phyloP scores from a whole-genome alignment of 371 early-diverging fungal species.

The Globomyces sp. region DNA sequence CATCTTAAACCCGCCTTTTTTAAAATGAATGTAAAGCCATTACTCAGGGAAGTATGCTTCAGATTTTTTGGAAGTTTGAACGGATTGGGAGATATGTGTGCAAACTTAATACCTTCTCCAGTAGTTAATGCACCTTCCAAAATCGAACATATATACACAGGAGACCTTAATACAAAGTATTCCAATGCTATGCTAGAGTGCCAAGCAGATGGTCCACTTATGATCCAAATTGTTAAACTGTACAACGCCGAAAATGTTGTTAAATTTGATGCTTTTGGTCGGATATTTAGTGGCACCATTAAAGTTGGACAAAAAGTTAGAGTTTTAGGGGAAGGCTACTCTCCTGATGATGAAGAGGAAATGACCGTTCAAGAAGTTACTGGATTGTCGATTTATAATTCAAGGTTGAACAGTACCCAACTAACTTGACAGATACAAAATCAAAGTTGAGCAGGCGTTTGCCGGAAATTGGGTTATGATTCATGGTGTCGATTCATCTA shows the following conservation, averaged over 20 bases:
- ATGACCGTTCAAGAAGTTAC: constrained; percentile 81
- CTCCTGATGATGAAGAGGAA: constrained; percentile 93
- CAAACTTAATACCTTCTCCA: constrained; percentile 78
- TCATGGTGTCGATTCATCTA: constrained; percentile 86
- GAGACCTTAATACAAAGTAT: constrained; percentile 29
- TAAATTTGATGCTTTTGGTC: constrained; percentile 86
- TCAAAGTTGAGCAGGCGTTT: constrained; percentile 72
- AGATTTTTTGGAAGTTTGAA: constrained; percentile 88
- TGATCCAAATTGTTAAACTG: constrained; percentile 87
- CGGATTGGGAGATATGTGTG: constrained; percentile 90
- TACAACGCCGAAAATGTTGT: constrained; percentile 82
- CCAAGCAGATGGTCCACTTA: constrained; percentile 87
- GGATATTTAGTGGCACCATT: constrained; percentile 89
- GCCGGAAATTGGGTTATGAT: constrained; percentile 90
- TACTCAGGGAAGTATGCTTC: constrained; percentile 75
- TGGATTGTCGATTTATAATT: constrained; percentile 75
- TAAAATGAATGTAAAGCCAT: constrained; percentile 74
- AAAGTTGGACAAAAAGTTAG: constrained; percentile 73
- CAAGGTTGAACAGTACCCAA: constrained; percentile 43
- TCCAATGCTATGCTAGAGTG: constrained; percentile 76
- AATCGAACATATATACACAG: constrained; percentile 72
- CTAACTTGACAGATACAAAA: constrained; percentile 57
- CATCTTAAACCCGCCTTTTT: constrained; percentile 75
- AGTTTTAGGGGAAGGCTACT: constrained; percentile 89
- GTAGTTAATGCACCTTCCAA: constrained; percentile 64